Evolutionary conservation across 495 filamentous ascomycete species (phyloP), one percentile per base, ranked within the genome.

Genomic region (Penicillium macrosclerotiorum): DNA sequence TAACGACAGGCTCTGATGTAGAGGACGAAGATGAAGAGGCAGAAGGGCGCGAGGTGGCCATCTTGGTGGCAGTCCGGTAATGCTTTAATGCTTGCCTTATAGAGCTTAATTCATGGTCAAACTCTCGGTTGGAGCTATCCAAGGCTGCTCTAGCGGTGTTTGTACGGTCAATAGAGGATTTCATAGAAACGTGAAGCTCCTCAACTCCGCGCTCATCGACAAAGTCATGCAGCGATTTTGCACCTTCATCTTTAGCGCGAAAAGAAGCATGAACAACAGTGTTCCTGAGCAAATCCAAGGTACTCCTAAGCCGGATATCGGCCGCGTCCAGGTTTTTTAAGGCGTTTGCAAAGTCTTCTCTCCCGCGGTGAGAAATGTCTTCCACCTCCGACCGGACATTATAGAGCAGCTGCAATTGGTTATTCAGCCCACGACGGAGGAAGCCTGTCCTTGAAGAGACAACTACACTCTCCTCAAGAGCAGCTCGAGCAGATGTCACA

Each of bases 141-240:
- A 78, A 54, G 11, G 73, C 82, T 3, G 69, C 73, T 54, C 86
- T 82, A 3, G 79, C 77, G 35, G 70, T 55, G 46, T 73, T 71
- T 18, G 74, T 74, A 14, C 65, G 64, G 51, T 79, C 77, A 27
- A 95, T 86, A 29, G 83, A 85, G 27, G 70, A 71, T 52, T 86
- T 88, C 34, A 96, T 63, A 0, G 76, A 67, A 30, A 79, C 67
- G 40, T 82, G 76, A 45, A 95, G 73, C 41, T 75, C 73, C 22
- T 88, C 84, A 4, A 96, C 86, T 8, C 79, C 82, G 14, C 80
- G 71, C 55, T 89, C 88, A 57, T 97, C 91, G 32, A 96, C 83
- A 66, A 97, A 98, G 62, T 96, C 90, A 57, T 91, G 78, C 49
- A 98, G 67, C 50, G 72, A 86, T 62, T 85, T 86, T 16, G 75